Percentiles rank a stretch among this genome's conserved stretches.
These are phyloP conservation scores for Pilaira anomala DNA, from an alignment of 192 early-diverging fungal genomes.

Conservation along the genomic window DNA sequence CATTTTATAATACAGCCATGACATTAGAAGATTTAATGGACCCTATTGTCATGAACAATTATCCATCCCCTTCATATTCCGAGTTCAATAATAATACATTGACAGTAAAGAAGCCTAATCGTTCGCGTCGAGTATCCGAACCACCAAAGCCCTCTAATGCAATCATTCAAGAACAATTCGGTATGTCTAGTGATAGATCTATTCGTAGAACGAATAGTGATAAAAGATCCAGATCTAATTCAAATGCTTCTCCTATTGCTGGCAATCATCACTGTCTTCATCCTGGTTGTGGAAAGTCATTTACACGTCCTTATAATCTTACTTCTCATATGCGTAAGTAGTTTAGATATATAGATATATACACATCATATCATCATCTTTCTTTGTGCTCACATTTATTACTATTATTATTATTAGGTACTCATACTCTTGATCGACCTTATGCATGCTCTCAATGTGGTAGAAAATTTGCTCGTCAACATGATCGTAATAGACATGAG, in stretches of 20 bases:
- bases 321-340: conserved; percentile 60
- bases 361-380: no score
- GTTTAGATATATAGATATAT: no score
- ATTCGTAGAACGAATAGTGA: conserved; percentile 20
- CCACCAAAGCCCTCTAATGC: neutral
- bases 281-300: conserved; percentile 63
- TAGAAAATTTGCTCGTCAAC: conserved; percentile 80
- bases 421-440: conserved; percentile 74
- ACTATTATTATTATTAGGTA: conserved; percentile 17
- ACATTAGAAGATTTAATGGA: neutral
- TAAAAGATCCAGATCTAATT: conserved; percentile 11
- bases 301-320: conserved; percentile 74
- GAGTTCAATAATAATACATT: neutral
- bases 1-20: neutral
- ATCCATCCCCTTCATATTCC: neutral
- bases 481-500: conserved; percentile 85
- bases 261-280: conserved; percentile 12
- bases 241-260: neutral
- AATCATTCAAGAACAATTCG: neutral
- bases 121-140: conserved; percentile 23
- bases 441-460: conserved; percentile 73
- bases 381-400: no score
- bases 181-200: neutral
- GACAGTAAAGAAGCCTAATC: conserved; percentile 4
- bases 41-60: neutral